phyloP scores from a whole-genome alignment of 2,329 filamentous ascomycete genomes.

The Aspergillus melleus region DNA sequence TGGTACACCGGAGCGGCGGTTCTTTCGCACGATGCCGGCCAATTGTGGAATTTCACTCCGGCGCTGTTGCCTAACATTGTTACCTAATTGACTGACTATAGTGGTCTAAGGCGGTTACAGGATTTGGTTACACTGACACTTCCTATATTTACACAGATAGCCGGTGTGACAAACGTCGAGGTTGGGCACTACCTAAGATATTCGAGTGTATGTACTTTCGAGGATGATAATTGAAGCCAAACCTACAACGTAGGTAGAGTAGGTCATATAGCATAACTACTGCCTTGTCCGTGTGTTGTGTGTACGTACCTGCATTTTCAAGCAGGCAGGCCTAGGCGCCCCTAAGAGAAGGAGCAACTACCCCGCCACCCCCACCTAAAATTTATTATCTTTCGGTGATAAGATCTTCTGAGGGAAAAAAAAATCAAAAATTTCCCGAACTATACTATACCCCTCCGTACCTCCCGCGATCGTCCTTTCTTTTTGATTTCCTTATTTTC shows the following conservation, averaged over 20 bases:
- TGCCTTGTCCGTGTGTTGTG: too few species aligned
- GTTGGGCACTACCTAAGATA: too few species aligned
- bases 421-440: constrained; percentile 22
- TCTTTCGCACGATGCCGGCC: neutral
- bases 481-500: neutral
- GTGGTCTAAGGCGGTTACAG: neutral
- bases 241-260: too few species aligned
- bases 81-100: neutral
- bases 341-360: neutral
- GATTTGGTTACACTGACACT: too few species aligned
- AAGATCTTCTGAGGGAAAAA: constrained; percentile 27
- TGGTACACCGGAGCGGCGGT: neutral
- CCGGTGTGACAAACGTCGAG: too few species aligned
- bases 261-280: too few species aligned
- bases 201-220: too few species aligned
- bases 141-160: too few species aligned
- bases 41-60: neutral
- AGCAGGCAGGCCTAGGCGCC: constrained; percentile 19
- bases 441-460: constrained; percentile 8
- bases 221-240: too few species aligned
- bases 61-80: neutral
- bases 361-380: constrained; percentile 40
- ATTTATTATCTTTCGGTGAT: constrained; percentile 34
- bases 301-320: neutral
- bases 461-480: neutral